Percentiles rank a stretch among this genome's conserved stretches.
Conservation (phyloP, 257 asterid species). For the Solanum paucissectum region DNA sequence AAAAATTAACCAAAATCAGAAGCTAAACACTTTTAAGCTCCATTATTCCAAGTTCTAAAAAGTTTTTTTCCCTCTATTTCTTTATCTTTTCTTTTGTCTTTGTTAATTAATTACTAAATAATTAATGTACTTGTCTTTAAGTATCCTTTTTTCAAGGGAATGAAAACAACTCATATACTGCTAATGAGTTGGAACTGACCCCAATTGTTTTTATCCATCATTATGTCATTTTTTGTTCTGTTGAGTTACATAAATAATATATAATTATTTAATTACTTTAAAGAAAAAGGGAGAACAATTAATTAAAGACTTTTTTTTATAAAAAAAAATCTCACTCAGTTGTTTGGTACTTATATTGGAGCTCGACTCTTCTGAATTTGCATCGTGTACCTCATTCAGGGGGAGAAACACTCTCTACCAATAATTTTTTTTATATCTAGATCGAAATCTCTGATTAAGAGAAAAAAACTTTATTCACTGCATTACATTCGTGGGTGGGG, state of each 20-base stretch:
- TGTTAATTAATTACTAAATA: neutral
- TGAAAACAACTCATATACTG: neutral
- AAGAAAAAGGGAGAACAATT: neutral
- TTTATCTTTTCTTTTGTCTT: neutral
- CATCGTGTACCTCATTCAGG: too few species aligned
- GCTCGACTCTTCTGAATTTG: too few species aligned
- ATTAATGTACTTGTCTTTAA: neutral
- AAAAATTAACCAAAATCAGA: neutral
- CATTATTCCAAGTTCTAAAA: neutral
- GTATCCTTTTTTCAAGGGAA: neutral
- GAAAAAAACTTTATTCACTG: rapidly evolving
- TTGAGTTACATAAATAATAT: neutral
- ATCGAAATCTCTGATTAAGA: too few species aligned
- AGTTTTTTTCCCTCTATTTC: neutral
- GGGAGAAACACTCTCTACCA: neutral
- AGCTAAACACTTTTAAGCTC: neutral
- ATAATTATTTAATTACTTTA: neutral
- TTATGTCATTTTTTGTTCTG: neutral
- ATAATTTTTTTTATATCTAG: too few species aligned
- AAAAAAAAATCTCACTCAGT: too few species aligned
- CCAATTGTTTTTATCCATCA: neutral
- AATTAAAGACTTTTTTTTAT: neutral
- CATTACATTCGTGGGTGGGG: rapidly evolving
- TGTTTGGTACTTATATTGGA: neutral
- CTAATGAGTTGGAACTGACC: neutral